Conservation (phyloP, 164 flowering plant species). For the Akebia trifoliata region DNA sequence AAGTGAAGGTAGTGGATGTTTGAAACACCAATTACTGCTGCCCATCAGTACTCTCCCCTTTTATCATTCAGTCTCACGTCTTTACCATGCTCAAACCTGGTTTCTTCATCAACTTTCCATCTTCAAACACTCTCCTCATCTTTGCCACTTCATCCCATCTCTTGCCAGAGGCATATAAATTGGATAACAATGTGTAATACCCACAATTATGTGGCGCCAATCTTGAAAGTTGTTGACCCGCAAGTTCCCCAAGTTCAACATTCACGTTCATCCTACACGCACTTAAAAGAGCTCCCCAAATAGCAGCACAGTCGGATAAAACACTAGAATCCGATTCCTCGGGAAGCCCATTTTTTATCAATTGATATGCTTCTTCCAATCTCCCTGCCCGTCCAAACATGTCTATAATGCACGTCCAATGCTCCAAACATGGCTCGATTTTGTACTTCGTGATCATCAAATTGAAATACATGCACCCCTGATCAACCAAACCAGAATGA, state of each 20-base stretch:
- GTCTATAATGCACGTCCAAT: slow-evolving; percentile 35
- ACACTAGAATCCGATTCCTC: slow-evolving; percentile 1
- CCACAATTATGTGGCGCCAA: slow-evolving; percentile 31
- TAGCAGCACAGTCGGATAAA: slow-evolving; percentile 21
- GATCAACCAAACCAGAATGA: slow-evolving; percentile 31
- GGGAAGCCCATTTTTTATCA: slow-evolving; percentile 17
- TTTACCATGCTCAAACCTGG: slow-evolving; percentile 28
- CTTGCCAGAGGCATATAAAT: slow-evolving; percentile 24
- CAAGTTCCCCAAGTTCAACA: slow-evolving; percentile 27
- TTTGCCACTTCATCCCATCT: slow-evolving; percentile 29
- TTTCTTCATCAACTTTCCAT: slow-evolving; percentile 26
- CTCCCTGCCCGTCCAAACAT: slow-evolving; percentile 40
- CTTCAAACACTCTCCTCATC: slow-evolving; percentile 25
- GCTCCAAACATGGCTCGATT: slow-evolving; percentile 28
- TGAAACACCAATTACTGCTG: no score
- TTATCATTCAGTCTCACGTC: slow-evolving; percentile 8
- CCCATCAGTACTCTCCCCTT: no score
- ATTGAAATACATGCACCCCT: slow-evolving; percentile 26
- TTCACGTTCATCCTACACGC: slow-evolving; percentile 24
- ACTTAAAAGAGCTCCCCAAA: slow-evolving; percentile 31
- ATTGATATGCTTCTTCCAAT: slow-evolving; percentile 32
- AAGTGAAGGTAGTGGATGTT: no score
- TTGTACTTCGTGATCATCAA: slow-evolving; percentile 26
- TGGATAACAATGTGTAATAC: slow-evolving; percentile 26
- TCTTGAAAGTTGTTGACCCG: slow-evolving; percentile 24